Evolutionary conservation across 805 yeast genomes (phyloP).

Genomic region (Spathaspora gorwiae): DNA sequence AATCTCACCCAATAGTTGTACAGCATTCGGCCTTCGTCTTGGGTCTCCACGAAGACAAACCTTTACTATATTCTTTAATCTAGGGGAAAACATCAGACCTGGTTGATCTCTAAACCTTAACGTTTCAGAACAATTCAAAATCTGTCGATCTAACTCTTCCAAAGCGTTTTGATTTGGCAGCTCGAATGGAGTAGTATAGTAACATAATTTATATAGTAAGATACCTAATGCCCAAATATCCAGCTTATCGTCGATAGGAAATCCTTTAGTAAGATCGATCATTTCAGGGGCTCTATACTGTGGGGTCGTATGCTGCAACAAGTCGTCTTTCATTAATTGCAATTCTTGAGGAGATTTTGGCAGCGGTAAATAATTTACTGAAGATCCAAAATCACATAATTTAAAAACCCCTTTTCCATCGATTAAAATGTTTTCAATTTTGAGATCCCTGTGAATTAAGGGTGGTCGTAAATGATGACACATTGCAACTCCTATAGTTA

Average conservation of each 20-base stretch:
- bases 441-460: conserved; percentile 72
- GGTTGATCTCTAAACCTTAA: conserved; percentile 44
- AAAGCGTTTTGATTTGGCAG: conserved; percentile 32
- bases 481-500: conserved; percentile 69
- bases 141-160: conserved; percentile 51
- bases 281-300: conserved; percentile 84
- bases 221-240: conserved; percentile 87
- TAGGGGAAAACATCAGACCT: conserved; percentile 48
- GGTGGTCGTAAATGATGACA: conserved; percentile 74
- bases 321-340: conserved; percentile 57
- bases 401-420: conserved; percentile 57
- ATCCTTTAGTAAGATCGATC: conserved; percentile 65
- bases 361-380: conserved; percentile 58
- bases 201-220: conserved; percentile 70
- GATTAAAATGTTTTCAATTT: conserved; percentile 74
- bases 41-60: conserved; percentile 65
- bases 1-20: conserved; percentile 65
- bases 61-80: conserved; percentile 60
- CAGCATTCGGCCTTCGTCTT: conserved; percentile 65
- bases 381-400: conserved; percentile 80
- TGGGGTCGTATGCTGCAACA: conserved; percentile 77
- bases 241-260: conserved; percentile 74
- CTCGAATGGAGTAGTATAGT: conserved; percentile 82
- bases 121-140: conserved; percentile 50
- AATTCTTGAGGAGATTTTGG: conserved; percentile 62